A percentile compares a stretch with the other conserved stretches of the same genome.
phyloP scores from a whole-genome alignment of 2,329 filamentous ascomycete genomes.

The Paracoccidioides lutzii region DNA sequence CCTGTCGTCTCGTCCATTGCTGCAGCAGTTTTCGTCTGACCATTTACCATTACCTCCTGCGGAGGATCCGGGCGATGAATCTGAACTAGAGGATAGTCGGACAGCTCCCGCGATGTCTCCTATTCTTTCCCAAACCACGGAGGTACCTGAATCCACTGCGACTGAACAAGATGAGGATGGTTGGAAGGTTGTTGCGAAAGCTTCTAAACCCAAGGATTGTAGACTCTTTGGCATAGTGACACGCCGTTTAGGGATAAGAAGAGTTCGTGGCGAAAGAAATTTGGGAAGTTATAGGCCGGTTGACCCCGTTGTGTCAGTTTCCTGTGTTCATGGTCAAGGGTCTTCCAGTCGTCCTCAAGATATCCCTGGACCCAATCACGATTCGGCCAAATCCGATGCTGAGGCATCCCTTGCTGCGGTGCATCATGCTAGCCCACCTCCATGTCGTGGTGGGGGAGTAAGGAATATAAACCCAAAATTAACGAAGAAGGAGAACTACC shows the following conservation, averaged over 20 bases:
- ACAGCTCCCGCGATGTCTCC: slow-evolving; percentile 9
- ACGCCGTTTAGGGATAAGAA: slow-evolving; percentile 4
- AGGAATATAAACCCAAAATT: slow-evolving; percentile 4
- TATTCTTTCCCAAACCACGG: slow-evolving; percentile 12
- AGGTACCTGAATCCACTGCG: slow-evolving; percentile 15
- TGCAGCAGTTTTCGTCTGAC: slow-evolving; percentile 3
- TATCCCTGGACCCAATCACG: slow-evolving; percentile 12
- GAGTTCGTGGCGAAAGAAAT: slow-evolving; percentile 10
- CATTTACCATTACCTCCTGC: not conserved
- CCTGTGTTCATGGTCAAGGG: slow-evolving; percentile 20
- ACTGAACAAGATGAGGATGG: slow-evolving; percentile 15
- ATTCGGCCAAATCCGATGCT: slow-evolving; percentile 23
- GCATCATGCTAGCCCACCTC: slow-evolving; percentile 24
- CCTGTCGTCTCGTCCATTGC: not conserved
- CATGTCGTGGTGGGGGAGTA: slow-evolving; percentile 12
- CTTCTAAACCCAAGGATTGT: slow-evolving; percentile 8
- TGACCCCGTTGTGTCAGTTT: slow-evolving; percentile 13
- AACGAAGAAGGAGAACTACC: slow-evolving; percentile 18
- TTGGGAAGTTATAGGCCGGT: slow-evolving; percentile 16
- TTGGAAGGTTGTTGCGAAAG: slow-evolving; percentile 23
- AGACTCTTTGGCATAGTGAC: not conserved
- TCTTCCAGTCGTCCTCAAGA: slow-evolving; percentile 17
- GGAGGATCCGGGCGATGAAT: slow-evolving; percentile 7
- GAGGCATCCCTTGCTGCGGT: slow-evolving; percentile 27
- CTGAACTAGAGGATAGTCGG: slow-evolving; percentile 7